Conservation (phyloP, 2,329 filamentous ascomycete species). For the Diaporthe capsici region DNA sequence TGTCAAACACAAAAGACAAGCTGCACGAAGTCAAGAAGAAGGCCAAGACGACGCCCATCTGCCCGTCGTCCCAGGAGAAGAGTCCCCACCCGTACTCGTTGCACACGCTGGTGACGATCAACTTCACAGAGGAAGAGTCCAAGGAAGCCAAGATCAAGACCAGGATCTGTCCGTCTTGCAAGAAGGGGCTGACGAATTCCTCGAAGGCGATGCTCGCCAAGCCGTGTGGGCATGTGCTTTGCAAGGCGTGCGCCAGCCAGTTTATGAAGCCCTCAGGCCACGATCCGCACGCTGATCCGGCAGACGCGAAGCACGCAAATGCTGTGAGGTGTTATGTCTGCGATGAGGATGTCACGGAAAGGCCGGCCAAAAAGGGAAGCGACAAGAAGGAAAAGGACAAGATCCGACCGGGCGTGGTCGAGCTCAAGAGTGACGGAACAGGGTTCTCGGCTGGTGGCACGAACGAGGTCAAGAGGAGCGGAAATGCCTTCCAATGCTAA, state of each 20-base stretch:
- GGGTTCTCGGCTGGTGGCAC: conserved; percentile 92
- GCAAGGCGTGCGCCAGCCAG: conserved; percentile 84
- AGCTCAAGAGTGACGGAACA: conserved; percentile 88
- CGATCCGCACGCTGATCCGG: conserved; percentile 73
- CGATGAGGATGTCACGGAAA: conserved; percentile 78
- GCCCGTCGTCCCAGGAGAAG: conserved; percentile 79
- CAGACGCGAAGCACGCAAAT: conserved; percentile 57
- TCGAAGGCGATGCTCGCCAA: conserved; percentile 87
- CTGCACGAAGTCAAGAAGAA: conserved; percentile 71
- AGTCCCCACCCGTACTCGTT: conserved; percentile 82
- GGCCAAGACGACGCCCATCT: conserved; percentile 78
- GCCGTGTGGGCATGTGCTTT: conserved; percentile 93
- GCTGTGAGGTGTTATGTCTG: conserved; percentile 86
- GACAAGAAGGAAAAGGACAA: conserved; percentile 66
- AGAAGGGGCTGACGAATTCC: conserved; percentile 85
- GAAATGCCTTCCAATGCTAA: conserved; percentile 87
- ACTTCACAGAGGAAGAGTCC: conserved; percentile 80
- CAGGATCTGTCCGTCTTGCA: conserved; percentile 84
- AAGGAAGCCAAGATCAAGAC: conserved; percentile 59
- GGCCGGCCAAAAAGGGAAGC: conserved; percentile 53
- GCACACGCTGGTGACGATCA: conserved; percentile 81
- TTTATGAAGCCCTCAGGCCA: conserved; percentile 77
- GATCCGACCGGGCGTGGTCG: conserved; percentile 80
- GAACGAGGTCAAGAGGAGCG: conserved; percentile 83
- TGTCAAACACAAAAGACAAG: conserved; percentile 70